Evolutionary conservation across 768 basidiomycete genomes (phyloP).

Genomic region (Lactarius evosmus): DNA sequence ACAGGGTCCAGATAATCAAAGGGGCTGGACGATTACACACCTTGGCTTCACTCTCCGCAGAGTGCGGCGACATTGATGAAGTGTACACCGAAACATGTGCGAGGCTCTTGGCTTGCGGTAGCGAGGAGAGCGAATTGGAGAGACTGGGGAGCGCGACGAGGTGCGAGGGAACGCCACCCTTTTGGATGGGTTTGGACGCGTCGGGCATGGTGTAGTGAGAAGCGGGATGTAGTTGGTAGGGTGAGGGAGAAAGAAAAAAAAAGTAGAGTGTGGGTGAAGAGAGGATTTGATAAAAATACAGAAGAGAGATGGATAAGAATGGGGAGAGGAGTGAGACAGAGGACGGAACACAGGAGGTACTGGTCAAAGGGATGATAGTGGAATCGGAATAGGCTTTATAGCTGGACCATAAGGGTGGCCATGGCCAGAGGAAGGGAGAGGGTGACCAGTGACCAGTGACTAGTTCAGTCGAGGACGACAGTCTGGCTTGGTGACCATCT

Average conservation of each 20-base stretch:
- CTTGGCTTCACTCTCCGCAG: conserved; percentile 74
- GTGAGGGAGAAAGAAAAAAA: conserved; percentile 16
- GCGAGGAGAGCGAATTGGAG: conserved; percentile 60
- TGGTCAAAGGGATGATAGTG: conserved; percentile 27
- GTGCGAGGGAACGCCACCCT: conserved; percentile 41
- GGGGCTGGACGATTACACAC: conserved; percentile 37
- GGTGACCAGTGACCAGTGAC: conserved; percentile 25
- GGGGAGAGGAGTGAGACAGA: conserved; percentile 18
- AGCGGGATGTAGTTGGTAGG: conserved; percentile 26
- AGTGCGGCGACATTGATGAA: conserved; percentile 57
- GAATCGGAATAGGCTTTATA: conserved; percentile 34
- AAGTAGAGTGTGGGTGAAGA: too few relatives aligned
- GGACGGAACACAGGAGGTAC: conserved; percentile 24
- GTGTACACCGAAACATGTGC: conserved; percentile 64
- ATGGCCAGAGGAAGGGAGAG: conserved; percentile 14
- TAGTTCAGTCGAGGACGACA: conserved; percentile 16
- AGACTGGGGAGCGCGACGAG: conserved; percentile 74
- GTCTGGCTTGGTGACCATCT: conserved; percentile 25
- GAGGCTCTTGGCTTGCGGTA: conserved; percentile 71
- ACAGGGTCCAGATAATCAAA: not conserved
- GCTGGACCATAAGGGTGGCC: conserved; percentile 28
- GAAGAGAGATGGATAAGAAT: conserved; percentile 12
- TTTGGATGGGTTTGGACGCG: conserved; percentile 35
- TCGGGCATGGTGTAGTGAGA: conserved; percentile 37
- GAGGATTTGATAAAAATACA: conserved; percentile 15